Evolutionary conservation across 257 asterid genomes (phyloP), one percentile per base, ranked within the genome.

Genomic region (Gentiana macrophylla): DNA sequence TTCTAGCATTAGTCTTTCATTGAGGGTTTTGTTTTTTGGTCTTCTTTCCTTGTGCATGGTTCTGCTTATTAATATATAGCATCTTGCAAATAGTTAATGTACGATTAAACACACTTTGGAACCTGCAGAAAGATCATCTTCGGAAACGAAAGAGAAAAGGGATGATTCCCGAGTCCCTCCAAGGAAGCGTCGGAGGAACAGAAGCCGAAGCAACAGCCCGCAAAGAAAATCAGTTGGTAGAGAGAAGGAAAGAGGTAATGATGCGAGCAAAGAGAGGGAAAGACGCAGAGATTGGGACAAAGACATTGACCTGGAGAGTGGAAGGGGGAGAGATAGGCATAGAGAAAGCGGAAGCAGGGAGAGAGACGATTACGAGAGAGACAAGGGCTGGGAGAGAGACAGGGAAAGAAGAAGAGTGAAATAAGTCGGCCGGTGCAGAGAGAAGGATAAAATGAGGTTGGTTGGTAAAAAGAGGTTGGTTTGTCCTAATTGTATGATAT

Each of bases 351-450:
- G 78, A 62, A 83, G 79, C 76, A 76, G 84, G 69, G 95, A 83
- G 73, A 81, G 91, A 60, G 92, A 81, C 48, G 86, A 86, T 53
- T 80, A 75, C 64, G 97, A 88, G 6, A 77, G 91, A 74, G 94
- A 79, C 41, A 80, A 69, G 72, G 62, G 59, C 49, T 62, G 89
- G 49, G 95, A 83, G 63, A 73, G 83, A 61, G 90, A 75, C 33
- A 75, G 90, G 62, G 87, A 80, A 44, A 75, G 86, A 72, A 77
- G 88, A 60, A 79, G 86, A 64, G 68, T 70, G 5, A 88, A 77
- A 63, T 88, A 77, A 88, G 54, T 32, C 32, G 38, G 12, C 1
- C 6, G 10, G 34, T 32, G 32, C 1, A 12, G 2, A n/a, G 49
- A 15, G 24, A 0, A 6, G 24, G 24, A 36, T 52, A 9, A 41